Evolutionary conservation across 2,329 filamentous ascomycete genomes (phyloP), one percentile per base, ranked within the genome.

Genomic region (Colletotrichum neosansevieriae): DNA sequence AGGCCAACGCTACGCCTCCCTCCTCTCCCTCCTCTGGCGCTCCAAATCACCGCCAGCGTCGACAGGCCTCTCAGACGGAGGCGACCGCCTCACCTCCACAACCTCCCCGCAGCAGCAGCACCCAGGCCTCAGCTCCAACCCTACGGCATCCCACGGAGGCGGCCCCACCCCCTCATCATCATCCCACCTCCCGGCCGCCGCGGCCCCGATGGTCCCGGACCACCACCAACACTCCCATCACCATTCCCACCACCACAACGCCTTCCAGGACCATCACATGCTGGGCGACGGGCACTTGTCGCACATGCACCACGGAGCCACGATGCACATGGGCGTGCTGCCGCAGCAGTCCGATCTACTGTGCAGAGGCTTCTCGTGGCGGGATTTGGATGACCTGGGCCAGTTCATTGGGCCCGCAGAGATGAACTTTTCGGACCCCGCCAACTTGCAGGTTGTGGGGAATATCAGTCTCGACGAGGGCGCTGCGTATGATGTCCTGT

Each of bases 1-100:
- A 19, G 89, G 88, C 1, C 84, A 86, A 17, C 83, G 89, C 13
- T 91, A 91, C 71, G 86, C 88, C 4, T 82, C 86, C 17, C 84
- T 90, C 1, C 79, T 91, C 0, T 85, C 88, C 49, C 80, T 90
- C 15, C 76, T 91, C 2, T 91, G 88, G 89, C 81, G 86, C 34
- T 84, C 77, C 65, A 70, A 66, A 73, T 67, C 29, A 19, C 49
- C 24, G 3, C 49, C 29, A 9, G 15, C 10, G 15, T 24, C 49
- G 4, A 65, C 76, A 44, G 29, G 29, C 29, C 29, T 73, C 74
- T 40, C 74, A 17, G 42, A 61, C 34, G 40, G 51, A 21, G n/a
- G 36, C 49, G 10, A 24, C 49, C 49, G 21, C 24, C 21, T 12
- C 19, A n/a, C 24, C 29, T 17, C 32, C 49, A n/a, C 49, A 10